These are phyloP conservation scores for Dipodascopsis uninucleata DNA, from an alignment of 805 yeast species.

Conservation along the genomic window DNA sequence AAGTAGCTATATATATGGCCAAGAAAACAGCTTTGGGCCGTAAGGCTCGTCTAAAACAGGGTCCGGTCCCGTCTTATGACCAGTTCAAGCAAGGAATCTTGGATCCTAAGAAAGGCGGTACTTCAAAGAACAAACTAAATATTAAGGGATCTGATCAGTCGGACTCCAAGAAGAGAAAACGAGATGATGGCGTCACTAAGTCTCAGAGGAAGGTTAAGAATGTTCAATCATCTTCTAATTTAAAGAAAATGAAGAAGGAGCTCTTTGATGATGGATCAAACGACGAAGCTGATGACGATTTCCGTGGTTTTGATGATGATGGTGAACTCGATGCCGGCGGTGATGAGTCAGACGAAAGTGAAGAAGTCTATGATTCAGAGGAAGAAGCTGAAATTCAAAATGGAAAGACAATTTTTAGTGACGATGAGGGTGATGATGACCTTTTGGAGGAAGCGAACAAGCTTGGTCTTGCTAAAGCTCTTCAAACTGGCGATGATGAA, in stretches of 20 bases:
- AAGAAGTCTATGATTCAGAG: slow-evolving; percentile 56
- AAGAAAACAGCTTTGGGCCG: too few species aligned
- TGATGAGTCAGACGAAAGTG: slow-evolving; percentile 41
- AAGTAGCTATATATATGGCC: too few species aligned
- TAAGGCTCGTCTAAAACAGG: slow-evolving; percentile 88
- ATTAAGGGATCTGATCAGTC: slow-evolving; percentile 15
- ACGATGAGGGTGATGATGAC: slow-evolving; percentile 64
- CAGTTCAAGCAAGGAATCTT: slow-evolving; percentile 60
- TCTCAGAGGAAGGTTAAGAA: slow-evolving; percentile 9
- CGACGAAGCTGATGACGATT: slow-evolving; percentile 33
- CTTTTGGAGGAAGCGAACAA: slow-evolving; percentile 34
- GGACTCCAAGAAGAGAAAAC: slow-evolving; percentile 8
- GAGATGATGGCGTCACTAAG: slow-evolving; percentile 7
- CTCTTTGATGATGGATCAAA: slow-evolving; percentile 24
- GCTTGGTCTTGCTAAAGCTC: slow-evolving; percentile 31
- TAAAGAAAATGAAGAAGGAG: slow-evolving; percentile 41
- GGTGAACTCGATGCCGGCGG: slow-evolving; percentile 43
- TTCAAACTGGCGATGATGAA: slow-evolving; percentile 26
- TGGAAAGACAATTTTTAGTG: slow-evolving; percentile 71
- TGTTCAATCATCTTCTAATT: background rate
- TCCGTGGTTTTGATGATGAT: slow-evolving; percentile 53
- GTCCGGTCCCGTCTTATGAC: slow-evolving; percentile 83
- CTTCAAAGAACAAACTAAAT: slow-evolving; percentile 14
- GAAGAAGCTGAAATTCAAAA: slow-evolving; percentile 52
- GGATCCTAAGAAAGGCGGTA: slow-evolving; percentile 36